Base-by-base conservation (phyloP, 768 basidiomycete species). In the Lactarius evosmus region DNA sequence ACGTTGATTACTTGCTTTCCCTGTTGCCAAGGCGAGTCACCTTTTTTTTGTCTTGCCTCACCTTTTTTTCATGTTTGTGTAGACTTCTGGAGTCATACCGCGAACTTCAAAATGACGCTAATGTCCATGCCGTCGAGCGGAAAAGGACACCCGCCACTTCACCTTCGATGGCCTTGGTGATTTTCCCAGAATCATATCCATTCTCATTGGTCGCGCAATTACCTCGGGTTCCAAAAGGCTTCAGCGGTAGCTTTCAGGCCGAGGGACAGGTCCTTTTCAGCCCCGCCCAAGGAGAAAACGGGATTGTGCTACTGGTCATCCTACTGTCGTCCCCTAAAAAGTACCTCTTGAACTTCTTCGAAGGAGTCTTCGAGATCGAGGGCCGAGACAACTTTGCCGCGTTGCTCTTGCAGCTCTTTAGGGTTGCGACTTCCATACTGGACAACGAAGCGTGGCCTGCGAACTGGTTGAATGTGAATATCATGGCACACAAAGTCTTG, bases 161-260 rank as follows among this genome's bases (percentile, higher is more conserved):
- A 30, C 83, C 86, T 54, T 76, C 85, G 25, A 72, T 78, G 2
- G 72, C 82, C 2, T 95, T 94, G 0, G 85, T 91, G 50, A 89
- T 91, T 1, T 98, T 98, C 76, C 96, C 96, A 0, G 90, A 94
- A 67, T 89, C 95, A 0, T 95, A 98, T 73, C 96, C 96, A 0
- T 95, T 97, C 74, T 87, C 93, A 7, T 80, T 98, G 22, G 70
- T 93, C 29, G 80, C 89, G 0, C 80, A 85, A 34, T 74, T 87
- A 27, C 89, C 91, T 3, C 85, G 78, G 32, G 77, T 78, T 41
- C 76, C 78, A 17, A 79, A 76, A 56, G 75, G 78, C 19, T 76
- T 77, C 60, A 78, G 74, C 74, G n/a, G 74, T 76, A 29, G 74
- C 73, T 59, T 71, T 76, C 53, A 75, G 55, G 41, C 75, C 60